Evolutionary conservation across 139 green algal species (phyloP).

Genomic region (Closterium sp.): DNA sequence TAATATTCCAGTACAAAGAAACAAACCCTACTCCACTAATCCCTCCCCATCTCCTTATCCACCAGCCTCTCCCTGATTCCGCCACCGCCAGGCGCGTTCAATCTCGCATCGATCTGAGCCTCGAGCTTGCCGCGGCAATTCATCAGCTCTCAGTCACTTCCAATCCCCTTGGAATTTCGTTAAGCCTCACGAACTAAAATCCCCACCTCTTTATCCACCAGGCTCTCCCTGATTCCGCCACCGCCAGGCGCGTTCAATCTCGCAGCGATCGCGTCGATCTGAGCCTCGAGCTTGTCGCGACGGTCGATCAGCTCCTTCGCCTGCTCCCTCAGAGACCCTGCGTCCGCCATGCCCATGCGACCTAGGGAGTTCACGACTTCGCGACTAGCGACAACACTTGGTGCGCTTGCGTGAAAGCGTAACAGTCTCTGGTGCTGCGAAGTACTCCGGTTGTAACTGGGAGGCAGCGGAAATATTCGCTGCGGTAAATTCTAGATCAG

Average conservation of each 20-base stretch:
- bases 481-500: no score
- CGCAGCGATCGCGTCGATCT: background rate
- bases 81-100: background rate
- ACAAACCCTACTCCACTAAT: background rate
- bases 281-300: background rate
- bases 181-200: background rate
- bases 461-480: no score
- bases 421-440: no score
- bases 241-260: background rate
- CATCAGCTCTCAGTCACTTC: background rate
- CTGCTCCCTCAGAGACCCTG: background rate
- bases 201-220: background rate
- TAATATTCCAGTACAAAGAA: no score
- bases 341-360: background rate
- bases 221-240: background rate
- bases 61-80: background rate
- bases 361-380: background rate
- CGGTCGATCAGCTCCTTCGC: background rate
- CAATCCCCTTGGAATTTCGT: no score
- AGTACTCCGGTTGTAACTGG: no score
- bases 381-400: no score
- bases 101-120: no score
- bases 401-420: no score
- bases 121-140: no score
- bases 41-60: no score